These are phyloP conservation scores for Prinsepia uniflora DNA, from an alignment of 306 rosid species.

Conservation along the genomic window DNA sequence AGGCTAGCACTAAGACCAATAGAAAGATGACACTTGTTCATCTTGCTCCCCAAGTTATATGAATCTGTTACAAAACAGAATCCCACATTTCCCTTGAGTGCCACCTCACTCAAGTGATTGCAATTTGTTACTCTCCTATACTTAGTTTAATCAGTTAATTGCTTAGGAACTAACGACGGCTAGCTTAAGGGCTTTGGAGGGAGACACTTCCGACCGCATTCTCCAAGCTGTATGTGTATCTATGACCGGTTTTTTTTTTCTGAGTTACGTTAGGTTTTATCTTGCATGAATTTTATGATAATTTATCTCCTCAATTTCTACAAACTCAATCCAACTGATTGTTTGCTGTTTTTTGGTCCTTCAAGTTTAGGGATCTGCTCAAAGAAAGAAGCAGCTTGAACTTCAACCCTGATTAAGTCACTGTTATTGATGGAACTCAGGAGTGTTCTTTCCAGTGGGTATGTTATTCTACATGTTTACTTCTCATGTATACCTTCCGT, in stretches of 20 bases:
- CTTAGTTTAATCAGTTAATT: too few relatives aligned
- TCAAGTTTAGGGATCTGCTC: constrained; percentile 78
- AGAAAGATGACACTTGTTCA: too few relatives aligned
- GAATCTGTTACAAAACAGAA: too few relatives aligned
- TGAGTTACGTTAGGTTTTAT: not conserved
- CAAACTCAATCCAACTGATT: not conserved
- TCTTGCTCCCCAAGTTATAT: too few relatives aligned
- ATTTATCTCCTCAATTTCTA: too few relatives aligned
- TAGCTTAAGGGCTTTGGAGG: constrained; percentile 79
- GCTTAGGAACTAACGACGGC: too few relatives aligned
- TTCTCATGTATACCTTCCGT: too few relatives aligned
- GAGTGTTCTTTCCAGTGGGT: constrained; percentile 99
- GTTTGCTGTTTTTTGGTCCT: constrained; percentile 7
- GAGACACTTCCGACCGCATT: constrained; percentile 72
- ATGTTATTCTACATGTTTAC: constrained; percentile 20
- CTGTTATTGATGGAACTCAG: constrained; percentile 91
- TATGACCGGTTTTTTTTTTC: not conserved
- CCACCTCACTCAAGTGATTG: too few relatives aligned
- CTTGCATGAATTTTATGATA: not conserved
- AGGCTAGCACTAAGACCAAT: too few relatives aligned
- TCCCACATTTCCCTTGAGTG: too few relatives aligned
- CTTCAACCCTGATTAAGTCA: constrained; percentile 51
- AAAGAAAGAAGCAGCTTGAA: constrained; percentile 52
- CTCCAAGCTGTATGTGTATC: constrained; percentile 68
- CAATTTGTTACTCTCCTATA: too few relatives aligned